Base-by-base conservation (phyloP, 495 filamentous ascomycete genomes). In the Podospora bellae-mahoneyi region DNA sequence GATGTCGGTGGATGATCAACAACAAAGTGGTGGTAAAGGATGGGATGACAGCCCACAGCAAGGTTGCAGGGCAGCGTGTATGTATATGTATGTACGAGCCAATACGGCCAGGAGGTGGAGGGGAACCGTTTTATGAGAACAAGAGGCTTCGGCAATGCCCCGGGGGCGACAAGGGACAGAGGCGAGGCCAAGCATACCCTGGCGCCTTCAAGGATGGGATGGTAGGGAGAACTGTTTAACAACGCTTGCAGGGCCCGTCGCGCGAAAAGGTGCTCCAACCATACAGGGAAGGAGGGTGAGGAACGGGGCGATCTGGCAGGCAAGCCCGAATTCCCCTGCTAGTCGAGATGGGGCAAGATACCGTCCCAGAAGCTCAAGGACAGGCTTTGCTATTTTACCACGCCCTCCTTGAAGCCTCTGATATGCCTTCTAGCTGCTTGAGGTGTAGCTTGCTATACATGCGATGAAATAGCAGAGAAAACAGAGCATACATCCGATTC, bases 221-320 rank as follows among this genome's bases (percentile, higher is more conserved):
- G 76, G 76, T 74, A 78, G 71, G 70, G 74, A 75, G 66, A 71
- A 70, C 70, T 70, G 60, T 78, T 78, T 74, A 80, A 75, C 74
- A 80, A 74, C 74, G 69, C 75, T 74, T 79, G 78, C 80, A 82
- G 79, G 65, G 76, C 71, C 71, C 70, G 69, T 73, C 77, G 74
- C 75, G 61, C 27, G 30, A 63, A 63, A 76, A 78, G 76, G 77
- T 77, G 78, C 78, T 79, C 79, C 82, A 83, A 80, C 82, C 81
- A 74, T 75, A 82, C 77, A 82, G 78, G 82, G 81, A 84, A 84
- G 82, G 82, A 84, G 82, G 79, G 73, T 78, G 76, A 78, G 76
- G 75, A 80, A 82, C 78, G 77, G 69, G 72, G 76, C 76, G 79
- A 82, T 81, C 80, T 81, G 76, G 76, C 76, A 76, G 73, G 73